Percentiles rank a stretch among this genome's conserved stretches.
These are phyloP conservation scores for Prinsepia uniflora DNA, from an alignment of 306 rosid genomes.

Conservation along the genomic window DNA sequence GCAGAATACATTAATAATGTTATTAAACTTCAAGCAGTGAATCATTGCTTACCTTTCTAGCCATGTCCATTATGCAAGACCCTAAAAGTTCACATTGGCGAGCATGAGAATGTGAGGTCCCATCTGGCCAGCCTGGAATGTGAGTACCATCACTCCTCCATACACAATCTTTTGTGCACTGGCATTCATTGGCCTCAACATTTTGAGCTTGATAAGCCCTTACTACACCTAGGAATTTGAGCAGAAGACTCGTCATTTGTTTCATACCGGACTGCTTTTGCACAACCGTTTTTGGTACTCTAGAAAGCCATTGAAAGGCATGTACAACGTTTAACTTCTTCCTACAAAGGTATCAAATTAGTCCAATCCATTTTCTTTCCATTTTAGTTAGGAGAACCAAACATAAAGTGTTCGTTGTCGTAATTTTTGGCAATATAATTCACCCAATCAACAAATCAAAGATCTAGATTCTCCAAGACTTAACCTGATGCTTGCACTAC, in stretches of 20 bases:
- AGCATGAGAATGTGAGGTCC: conserved; percentile 11
- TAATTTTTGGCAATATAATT: no score
- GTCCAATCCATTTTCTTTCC: no score
- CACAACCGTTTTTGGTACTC: background rate
- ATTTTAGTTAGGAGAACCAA: no score
- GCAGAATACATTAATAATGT: no score
- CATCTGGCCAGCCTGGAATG: conserved; percentile 12
- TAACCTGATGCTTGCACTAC: no score
- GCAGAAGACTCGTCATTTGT: conserved; percentile 26
- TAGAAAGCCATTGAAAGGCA: conserved; percentile 35
- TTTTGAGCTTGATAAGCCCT: conserved; percentile 29
- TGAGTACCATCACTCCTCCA: conserved; percentile 35
- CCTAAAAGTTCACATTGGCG: conserved; percentile 11
- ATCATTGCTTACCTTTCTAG: conserved; percentile 22
- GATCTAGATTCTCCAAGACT: no score
- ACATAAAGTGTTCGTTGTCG: no score
- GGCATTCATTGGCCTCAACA: conserved; percentile 24
- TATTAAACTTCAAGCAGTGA: no score
- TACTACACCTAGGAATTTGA: conserved; percentile 11
- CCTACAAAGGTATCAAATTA: no score
- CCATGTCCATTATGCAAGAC: conserved; percentile 34
- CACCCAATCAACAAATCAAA: no score
- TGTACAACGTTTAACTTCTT: no score
- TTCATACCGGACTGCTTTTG: conserved; percentile 26
- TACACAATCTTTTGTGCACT: conserved; percentile 32